These are phyloP conservation scores for Ogataea neopini DNA, from an alignment of 805 yeast species.

Conservation along the genomic window DNA sequence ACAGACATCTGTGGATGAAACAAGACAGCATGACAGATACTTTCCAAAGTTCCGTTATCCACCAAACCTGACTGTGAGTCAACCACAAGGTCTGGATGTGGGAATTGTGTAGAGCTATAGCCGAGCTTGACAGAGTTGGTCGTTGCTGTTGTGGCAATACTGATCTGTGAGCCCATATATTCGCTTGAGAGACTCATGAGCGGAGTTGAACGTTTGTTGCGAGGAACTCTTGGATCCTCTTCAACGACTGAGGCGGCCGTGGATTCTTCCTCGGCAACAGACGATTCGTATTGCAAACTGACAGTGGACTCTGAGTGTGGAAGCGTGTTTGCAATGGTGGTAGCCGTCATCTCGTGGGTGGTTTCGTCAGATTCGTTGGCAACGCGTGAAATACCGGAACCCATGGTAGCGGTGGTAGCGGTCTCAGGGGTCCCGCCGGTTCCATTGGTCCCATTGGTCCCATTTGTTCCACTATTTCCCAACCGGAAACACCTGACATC, in stretches of 20 bases:
- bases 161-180: conserved; percentile 19
- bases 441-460: too few species aligned
- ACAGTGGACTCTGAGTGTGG: not conserved
- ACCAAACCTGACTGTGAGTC: conserved; percentile 48
- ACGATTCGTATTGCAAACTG: not conserved
- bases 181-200: conserved; percentile 11
- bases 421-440: too few species aligned
- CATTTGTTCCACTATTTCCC: too few species aligned
- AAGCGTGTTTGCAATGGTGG: not conserved
- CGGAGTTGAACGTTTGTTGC: conserved; percentile 8
- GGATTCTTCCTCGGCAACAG: conserved; percentile 2
- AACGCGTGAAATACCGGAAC: not conserved
- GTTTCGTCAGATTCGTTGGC: conserved; percentile 1
- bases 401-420: too few species aligned
- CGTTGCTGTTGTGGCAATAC: conserved; percentile 16
- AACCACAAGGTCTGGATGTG: conserved; percentile 61
- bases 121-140: conserved; percentile 17
- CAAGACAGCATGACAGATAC: conserved; percentile 73
- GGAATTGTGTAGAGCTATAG: conserved; percentile 46
- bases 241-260: conserved; percentile 1
- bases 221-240: conserved; percentile 6
- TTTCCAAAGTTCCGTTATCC: conserved; percentile 61
- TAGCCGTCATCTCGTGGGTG: not conserved
- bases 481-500: conserved; percentile 37
- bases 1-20: conserved; percentile 46